These are phyloP conservation scores for Mycosphaerella arachidis DNA, from an alignment of 2,329 filamentous ascomycete species.

Conservation along the genomic window DNA sequence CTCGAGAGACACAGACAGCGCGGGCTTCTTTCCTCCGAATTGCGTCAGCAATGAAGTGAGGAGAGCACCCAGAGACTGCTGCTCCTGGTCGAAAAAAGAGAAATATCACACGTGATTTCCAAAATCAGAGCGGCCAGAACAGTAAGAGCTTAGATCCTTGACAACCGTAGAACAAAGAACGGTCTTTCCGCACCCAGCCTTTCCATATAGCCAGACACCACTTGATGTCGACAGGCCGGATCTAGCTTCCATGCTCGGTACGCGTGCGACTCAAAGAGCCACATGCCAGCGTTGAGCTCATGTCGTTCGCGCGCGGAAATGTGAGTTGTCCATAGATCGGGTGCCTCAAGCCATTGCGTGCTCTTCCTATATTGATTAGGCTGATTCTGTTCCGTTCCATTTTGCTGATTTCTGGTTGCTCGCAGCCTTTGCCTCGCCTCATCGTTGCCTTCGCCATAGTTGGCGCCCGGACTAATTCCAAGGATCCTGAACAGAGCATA, in stretches of 20 bases:
- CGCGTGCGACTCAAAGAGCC: slow-evolving; percentile 5
- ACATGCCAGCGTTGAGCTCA: slow-evolving; percentile 7
- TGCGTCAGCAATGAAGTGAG: slow-evolving; percentile 19
- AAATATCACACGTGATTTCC: slow-evolving; percentile 22
- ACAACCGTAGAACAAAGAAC: slow-evolving; percentile 22
- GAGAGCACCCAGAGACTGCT: slow-evolving; percentile 14
- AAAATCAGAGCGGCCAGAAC: neutral
- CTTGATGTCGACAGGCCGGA: neutral
- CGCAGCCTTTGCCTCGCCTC: slow-evolving; percentile 10
- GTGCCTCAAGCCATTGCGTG: slow-evolving; percentile 4
- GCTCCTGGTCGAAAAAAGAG: slow-evolving; percentile 26
- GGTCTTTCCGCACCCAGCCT: slow-evolving; percentile 24
- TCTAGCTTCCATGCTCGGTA: slow-evolving; percentile 10
- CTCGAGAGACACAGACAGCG: slow-evolving; percentile 16
- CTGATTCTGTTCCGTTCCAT: neutral
- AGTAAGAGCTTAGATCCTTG: slow-evolving; percentile 19
- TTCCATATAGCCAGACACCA: slow-evolving; percentile 19
- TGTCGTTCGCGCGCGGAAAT: slow-evolving; percentile 7
- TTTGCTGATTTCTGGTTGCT: neutral
- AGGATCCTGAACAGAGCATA: slow-evolving; percentile 18
- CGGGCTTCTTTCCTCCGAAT: slow-evolving; percentile 19
- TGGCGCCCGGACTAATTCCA: slow-evolving; percentile 4
- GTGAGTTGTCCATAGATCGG: slow-evolving; percentile 18
- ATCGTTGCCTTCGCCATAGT: slow-evolving; percentile 14
- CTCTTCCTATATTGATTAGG: slow-evolving; percentile 2